These are phyloP conservation scores for Candida germanica DNA, from an alignment of 805 yeast genomes.

Conservation along the genomic window DNA sequence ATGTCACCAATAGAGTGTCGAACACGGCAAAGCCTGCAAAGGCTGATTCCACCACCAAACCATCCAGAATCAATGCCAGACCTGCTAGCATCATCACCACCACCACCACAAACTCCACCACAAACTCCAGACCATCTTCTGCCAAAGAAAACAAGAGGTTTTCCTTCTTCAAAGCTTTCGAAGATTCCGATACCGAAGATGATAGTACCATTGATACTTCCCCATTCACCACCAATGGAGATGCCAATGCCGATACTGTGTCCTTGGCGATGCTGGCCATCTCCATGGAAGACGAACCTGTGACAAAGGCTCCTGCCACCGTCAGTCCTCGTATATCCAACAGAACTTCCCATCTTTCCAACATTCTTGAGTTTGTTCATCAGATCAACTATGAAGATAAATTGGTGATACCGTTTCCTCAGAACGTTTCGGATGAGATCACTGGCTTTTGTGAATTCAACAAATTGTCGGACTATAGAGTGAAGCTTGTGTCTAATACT, in stretches of 20 bases:
- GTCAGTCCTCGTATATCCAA: background rate
- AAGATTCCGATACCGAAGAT: conserved; percentile 2
- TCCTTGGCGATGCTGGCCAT: conserved; percentile 9
- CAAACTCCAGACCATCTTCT: too few relatives aligned
- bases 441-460: conserved; percentile 3
- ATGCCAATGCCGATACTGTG: conserved; percentile 6
- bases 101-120: background rate
- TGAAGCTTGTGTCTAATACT: conserved; percentile 2
- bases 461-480: conserved; percentile 6
- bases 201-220: conserved; percentile 7
- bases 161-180: conserved; percentile 3
- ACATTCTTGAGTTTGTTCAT: conserved; percentile 12
- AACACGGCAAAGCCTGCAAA: too few relatives aligned
- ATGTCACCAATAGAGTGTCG: conserved; percentile 1
- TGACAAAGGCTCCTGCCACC: conserved; percentile 1
- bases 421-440: background rate
- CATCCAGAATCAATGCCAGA: background rate
- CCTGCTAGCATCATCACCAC: background rate
- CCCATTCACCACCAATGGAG: conserved; percentile 11
- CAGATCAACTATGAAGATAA: conserved; percentile 10
- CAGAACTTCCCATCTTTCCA: conserved; percentile 10
- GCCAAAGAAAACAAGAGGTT: conserved; percentile 7
- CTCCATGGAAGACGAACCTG: conserved; percentile 5
- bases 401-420: background rate
- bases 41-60: too few relatives aligned